Conservation (phyloP, 2,329 filamentous ascomycete genomes). For the Aspergillus thermomutatus region DNA sequence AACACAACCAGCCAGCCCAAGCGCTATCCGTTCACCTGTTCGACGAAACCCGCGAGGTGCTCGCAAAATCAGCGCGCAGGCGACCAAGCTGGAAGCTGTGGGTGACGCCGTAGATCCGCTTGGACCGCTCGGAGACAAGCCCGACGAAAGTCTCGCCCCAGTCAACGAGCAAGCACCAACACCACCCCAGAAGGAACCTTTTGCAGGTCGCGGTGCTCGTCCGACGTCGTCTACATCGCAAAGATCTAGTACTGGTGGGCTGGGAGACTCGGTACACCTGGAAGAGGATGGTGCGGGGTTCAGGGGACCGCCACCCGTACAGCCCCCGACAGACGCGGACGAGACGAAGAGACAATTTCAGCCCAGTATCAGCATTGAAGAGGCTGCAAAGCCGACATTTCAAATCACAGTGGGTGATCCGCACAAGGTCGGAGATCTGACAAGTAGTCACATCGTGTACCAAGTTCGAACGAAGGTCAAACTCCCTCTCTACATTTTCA, state of each 20-base stretch:
- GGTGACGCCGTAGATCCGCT: conserved; percentile 61
- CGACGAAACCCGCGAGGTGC: conserved; percentile 51
- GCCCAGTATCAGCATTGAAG: conserved; percentile 86
- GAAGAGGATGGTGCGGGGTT: conserved; percentile 68
- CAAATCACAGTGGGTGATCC: conserved; percentile 91
- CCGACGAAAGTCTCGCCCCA: conserved; percentile 33
- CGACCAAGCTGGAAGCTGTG: conserved; percentile 61
- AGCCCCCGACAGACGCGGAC: conserved; percentile 45
- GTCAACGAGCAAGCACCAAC: conserved; percentile 53
- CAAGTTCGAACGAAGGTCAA: conserved; percentile 85
- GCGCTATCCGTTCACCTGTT: conserved; percentile 46
- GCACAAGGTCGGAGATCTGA: conserved; percentile 95
- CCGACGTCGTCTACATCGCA: conserved; percentile 43
- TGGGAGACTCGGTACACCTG: conserved; percentile 66
- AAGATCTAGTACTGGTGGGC: conserved; percentile 47
- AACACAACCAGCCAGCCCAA: conserved; percentile 36
- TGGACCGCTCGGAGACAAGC: conserved; percentile 55
- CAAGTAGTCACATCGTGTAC: conserved; percentile 96
- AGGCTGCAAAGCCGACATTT: conserved; percentile 89
- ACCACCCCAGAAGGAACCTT: conserved; percentile 59
- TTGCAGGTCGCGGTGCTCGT: conserved; percentile 34
- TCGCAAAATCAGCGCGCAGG: conserved; percentile 58
- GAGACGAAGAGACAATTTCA: conserved; percentile 52
- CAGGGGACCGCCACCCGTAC: conserved; percentile 58
- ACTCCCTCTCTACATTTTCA: background rate